A percentile compares a stretch with the other conserved stretches of the same genome.
These are phyloP conservation scores for Haplographium delicatum DNA, from an alignment of 495 filamentous ascomycete genomes.

Conservation along the genomic window DNA sequence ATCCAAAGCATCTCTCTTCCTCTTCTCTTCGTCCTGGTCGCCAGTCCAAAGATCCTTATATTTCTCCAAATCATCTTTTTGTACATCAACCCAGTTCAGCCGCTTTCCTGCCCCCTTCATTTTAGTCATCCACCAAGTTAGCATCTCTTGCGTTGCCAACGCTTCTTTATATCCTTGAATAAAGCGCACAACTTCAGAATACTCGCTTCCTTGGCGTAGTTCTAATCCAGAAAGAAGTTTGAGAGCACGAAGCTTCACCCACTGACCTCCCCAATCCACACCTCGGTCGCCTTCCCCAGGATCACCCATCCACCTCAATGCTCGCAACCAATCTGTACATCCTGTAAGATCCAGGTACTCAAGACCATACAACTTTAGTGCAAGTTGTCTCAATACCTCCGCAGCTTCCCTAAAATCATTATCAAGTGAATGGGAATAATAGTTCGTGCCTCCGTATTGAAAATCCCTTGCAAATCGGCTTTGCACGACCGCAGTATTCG, in stretches of 20 bases:
- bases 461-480: conserved; percentile 42
- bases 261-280: conserved; percentile 21
- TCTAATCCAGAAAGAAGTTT: conserved; percentile 1
- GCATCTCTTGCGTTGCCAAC: not conserved
- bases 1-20: conserved; percentile 11
- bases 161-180: conserved; percentile 6
- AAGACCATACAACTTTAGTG: conserved; percentile 60
- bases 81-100: conserved; percentile 13
- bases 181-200: not conserved
- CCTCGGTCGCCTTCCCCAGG: conserved; percentile 1
- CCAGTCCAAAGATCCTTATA: conserved; percentile 18
- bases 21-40: conserved; percentile 5
- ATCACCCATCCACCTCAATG: conserved; percentile 42
- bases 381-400: conserved; percentile 61
- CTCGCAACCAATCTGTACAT: conserved; percentile 64
- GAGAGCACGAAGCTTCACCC: conserved; percentile 13
- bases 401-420: conserved; percentile 68
- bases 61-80: conserved; percentile 11
- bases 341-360: conserved; percentile 79
- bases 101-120: not conserved
- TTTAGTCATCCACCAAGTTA: conserved; percentile 6
- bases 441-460: conserved; percentile 55
- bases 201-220: conserved; percentile 3
- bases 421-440: conserved; percentile 60
- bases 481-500: conserved; percentile 42